phyloP scores from a whole-genome alignment of 208 protist genomes.

The Leishmania major region DNA sequence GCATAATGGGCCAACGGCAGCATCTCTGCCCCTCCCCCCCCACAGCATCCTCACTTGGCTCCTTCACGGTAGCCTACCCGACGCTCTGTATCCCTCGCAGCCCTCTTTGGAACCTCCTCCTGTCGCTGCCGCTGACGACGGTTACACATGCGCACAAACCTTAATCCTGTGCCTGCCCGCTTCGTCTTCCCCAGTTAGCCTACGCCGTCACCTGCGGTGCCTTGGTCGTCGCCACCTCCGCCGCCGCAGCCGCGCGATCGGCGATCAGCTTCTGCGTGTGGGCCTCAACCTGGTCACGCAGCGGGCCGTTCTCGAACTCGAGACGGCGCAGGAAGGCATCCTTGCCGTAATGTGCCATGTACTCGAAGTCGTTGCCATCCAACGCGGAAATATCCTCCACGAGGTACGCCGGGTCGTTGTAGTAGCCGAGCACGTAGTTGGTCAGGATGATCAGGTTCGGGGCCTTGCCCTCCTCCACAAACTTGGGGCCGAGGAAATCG shows the following conservation, averaged over 20 bases:
- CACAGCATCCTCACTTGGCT: not conserved
- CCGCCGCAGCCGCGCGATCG: constrained; percentile 60
- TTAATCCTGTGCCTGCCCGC: not conserved
- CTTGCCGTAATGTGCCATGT: constrained; percentile 84
- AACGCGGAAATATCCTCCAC: constrained; percentile 86
- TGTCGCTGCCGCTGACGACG: not conserved
- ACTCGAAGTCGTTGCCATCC: constrained; percentile 91
- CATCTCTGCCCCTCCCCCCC: not conserved
- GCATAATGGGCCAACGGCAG: not conserved
- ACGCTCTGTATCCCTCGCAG: not conserved
- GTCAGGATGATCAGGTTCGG: constrained; percentile 90
- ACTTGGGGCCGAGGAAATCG: constrained; percentile 84
- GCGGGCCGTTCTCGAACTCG: constrained; percentile 93
- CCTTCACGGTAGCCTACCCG: not conserved
- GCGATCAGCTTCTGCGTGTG: constrained; percentile 86
- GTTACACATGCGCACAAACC: not conserved
- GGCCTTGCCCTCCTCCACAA: constrained; percentile 85
- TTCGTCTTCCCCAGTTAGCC: not conserved
- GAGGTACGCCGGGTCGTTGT: constrained; percentile 92
- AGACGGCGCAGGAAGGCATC: constrained; percentile 93
- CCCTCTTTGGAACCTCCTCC: not conserved
- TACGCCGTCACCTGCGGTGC: constrained; percentile 34
- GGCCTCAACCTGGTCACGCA: constrained; percentile 92
- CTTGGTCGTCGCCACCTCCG: constrained; percentile 34
- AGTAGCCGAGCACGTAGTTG: constrained; percentile 92